These are phyloP conservation scores for Platanthera guangdongensis DNA, from an alignment of 106 monocot species.

Conservation along the genomic window DNA sequence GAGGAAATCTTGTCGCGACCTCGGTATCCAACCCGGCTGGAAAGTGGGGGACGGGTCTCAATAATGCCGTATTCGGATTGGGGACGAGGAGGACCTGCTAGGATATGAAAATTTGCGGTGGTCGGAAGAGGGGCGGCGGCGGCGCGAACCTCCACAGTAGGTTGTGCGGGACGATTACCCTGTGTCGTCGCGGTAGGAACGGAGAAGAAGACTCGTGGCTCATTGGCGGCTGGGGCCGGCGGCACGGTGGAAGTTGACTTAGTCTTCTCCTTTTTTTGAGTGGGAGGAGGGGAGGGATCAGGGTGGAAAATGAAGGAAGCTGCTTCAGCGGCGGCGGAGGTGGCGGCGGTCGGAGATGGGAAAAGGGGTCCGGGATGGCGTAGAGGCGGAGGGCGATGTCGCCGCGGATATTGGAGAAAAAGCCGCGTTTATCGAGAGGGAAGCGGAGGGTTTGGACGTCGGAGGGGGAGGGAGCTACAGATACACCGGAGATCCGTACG, in stretches of 20 bases:
- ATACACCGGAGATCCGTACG: conserved; percentile 52
- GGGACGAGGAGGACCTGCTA: conserved; percentile 1
- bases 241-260: background rate
- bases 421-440: conserved; percentile 82
- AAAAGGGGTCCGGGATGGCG: conserved; percentile 6
- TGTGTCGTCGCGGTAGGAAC: conserved; percentile 10
- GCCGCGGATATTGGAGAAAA: conserved; percentile 80
- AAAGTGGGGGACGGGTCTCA: conserved; percentile 67
- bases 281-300: conserved; percentile 13
- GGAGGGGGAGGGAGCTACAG: conserved; percentile 34
- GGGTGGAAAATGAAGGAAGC: conserved; percentile 9
- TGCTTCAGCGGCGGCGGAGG: background rate
- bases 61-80: conserved; percentile 47
- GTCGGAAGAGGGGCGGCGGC: conserved; percentile 9
- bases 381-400: conserved; percentile 68
- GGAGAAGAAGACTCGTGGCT: conserved; percentile 26
- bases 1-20: conserved; percentile 59
- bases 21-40: conserved; percentile 39
- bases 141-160: background rate
- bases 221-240: background rate
- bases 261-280: background rate
- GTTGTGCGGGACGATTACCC: conserved; percentile 2
- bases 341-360: background rate
- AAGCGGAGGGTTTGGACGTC: conserved; percentile 31
- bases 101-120: background rate